phyloP scores from a whole-genome alignment of 768 basidiomycete genomes.

The Sporobolomyces roseus region DNA sequence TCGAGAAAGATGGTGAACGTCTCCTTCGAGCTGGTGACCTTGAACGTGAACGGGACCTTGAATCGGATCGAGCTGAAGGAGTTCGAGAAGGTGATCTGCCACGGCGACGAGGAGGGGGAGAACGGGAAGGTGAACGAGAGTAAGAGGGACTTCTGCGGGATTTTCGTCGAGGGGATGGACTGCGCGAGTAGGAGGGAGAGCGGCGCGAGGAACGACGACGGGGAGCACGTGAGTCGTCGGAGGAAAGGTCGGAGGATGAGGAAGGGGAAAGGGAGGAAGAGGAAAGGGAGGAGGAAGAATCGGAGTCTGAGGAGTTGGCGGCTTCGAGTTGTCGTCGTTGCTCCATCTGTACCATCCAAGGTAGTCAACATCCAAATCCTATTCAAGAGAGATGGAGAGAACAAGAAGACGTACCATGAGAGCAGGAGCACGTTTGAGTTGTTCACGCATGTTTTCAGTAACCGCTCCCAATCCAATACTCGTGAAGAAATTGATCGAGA shows the following conservation, averaged over 20 bases:
- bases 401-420: conserved; percentile 60
- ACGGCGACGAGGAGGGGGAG: not conserved
- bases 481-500: conserved; percentile 70
- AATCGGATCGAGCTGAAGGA: not conserved
- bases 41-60: not conserved
- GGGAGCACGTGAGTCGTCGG: conserved; percentile 21
- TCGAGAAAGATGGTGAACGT: too few relatives aligned
- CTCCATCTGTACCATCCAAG: conserved; percentile 25
- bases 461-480: conserved; percentile 82
- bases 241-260: conserved; percentile 42
- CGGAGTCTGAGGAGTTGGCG: conserved; percentile 41
- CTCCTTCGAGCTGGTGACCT: not conserved
- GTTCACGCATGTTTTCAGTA: conserved; percentile 96
- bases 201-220: not conserved
- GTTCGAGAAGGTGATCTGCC: not conserved
- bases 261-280: conserved; percentile 44
- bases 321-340: conserved; percentile 38
- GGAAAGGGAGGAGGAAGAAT: conserved; percentile 40
- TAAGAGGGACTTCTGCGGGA: not conserved
- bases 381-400: conserved; percentile 24
- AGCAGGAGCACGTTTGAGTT: conserved; percentile 89
- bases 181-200: conserved; percentile 21
- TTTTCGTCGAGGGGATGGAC: conserved; percentile 10
- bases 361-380: too few relatives aligned
- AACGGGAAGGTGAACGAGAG: not conserved